These are phyloP conservation scores for Amanita subjunquillea DNA, from an alignment of 768 basidiomycete species.

Conservation along the genomic window DNA sequence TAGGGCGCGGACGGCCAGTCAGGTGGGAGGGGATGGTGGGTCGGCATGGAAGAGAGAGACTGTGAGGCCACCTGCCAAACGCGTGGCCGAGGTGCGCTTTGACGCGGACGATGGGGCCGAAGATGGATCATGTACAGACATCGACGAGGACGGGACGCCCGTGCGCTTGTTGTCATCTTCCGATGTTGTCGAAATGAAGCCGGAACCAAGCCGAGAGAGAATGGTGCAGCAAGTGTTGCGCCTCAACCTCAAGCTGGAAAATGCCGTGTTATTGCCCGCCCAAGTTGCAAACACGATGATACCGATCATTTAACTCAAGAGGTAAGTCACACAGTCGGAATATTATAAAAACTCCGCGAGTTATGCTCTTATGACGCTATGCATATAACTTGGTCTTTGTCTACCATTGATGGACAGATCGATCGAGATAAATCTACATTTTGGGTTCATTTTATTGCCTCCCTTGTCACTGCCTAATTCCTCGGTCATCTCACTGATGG, in stretches of 20 bases:
- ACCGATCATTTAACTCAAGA: neutral
- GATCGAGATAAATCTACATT: neutral
- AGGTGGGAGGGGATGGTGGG: neutral
- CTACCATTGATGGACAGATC: slow-evolving; percentile 3
- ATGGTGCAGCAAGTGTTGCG: too few species aligned
- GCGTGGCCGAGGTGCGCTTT: neutral
- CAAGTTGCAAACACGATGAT: neutral
- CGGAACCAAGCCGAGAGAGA: neutral
- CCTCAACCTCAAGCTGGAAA: neutral
- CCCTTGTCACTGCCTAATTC: neutral
- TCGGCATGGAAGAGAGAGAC: neutral
- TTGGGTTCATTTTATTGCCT: neutral
- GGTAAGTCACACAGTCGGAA: neutral
- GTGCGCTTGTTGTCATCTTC: neutral
- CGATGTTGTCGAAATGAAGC: neutral
- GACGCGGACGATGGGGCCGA: neutral
- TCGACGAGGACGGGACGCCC: neutral
- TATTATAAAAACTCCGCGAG: neutral
- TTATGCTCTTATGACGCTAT: slow-evolving; percentile 1
- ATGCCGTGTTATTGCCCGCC: neutral
- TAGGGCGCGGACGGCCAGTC: neutral
- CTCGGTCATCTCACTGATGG: slow-evolving; percentile 3
- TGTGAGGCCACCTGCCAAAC: neutral
- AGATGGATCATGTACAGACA: neutral
- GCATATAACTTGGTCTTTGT: neutral